These are phyloP conservation scores for Mycosphaerelloides madeirae DNA, from an alignment of 2,329 filamentous ascomycete genomes.

Conservation along the genomic window DNA sequence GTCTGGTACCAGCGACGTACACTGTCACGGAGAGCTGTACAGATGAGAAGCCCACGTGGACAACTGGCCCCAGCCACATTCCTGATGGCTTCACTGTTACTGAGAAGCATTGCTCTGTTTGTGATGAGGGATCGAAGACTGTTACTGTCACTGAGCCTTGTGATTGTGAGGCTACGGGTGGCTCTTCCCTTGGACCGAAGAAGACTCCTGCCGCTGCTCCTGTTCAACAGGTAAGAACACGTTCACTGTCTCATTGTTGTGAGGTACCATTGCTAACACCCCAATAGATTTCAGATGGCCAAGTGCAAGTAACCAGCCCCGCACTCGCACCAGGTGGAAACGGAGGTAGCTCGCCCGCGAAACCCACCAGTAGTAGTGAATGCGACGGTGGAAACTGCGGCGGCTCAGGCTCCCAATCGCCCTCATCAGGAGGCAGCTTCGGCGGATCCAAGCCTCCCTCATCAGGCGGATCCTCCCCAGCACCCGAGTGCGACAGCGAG, in stretches of 20 bases:
- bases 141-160: constrained; percentile 36
- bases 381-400: constrained; percentile 1
- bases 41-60: constrained; percentile 32
- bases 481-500: constrained; percentile 3
- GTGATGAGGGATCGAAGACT: constrained; percentile 25
- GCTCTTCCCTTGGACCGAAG: constrained; percentile 16
- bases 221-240: constrained; percentile 12
- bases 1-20: constrained; percentile 30
- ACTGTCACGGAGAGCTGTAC: constrained; percentile 36
- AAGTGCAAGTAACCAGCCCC: constrained; percentile 13
- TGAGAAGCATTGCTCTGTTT: constrained; percentile 31
- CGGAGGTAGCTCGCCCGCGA: background rate
- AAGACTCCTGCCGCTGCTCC: constrained; percentile 12
- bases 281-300: constrained; percentile 16
- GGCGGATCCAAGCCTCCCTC: constrained; percentile 1
- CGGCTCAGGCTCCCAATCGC: background rate
- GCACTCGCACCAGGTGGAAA: constrained; percentile 1
- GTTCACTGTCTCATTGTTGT: background rate
- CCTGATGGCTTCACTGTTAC: constrained; percentile 34
- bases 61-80: constrained; percentile 29
- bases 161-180: constrained; percentile 29
- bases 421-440: background rate
- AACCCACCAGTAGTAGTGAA: background rate
- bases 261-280: background rate
- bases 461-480: constrained; percentile 7